Conservation (phyloP, 306 rosid species). For the Prosopis cineraria region DNA sequence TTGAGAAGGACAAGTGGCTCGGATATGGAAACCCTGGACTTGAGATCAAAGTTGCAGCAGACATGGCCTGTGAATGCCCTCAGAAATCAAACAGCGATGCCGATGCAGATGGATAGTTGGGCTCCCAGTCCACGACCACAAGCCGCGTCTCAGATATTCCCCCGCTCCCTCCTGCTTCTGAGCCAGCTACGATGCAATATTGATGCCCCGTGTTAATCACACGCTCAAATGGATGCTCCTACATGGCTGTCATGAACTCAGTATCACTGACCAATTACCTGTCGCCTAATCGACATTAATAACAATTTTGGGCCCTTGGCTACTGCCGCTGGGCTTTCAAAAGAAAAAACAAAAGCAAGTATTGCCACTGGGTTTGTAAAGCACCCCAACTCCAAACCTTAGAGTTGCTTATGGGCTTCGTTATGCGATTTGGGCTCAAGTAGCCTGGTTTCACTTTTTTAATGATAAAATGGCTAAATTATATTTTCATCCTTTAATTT, state of each 20-base stretch:
- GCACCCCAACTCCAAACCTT: background rate
- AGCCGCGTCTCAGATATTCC: slow-evolving; percentile 5
- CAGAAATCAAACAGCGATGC: background rate
- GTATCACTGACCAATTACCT: background rate
- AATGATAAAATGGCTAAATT: too few relatives aligned
- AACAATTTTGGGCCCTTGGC: background rate
- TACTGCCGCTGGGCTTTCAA: background rate
- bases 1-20: slow-evolving; percentile 15
- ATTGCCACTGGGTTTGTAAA: background rate
- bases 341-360: too few relatives aligned
- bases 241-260: background rate
- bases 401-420: background rate
- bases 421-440: background rate
- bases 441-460: background rate
- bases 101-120: background rate
- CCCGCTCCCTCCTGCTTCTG: background rate
- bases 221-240: background rate
- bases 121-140: background rate
- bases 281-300: background rate
- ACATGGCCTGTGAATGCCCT: slow-evolving; percentile 41
- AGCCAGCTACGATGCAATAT: background rate
- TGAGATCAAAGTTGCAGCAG: slow-evolving; percentile 35
- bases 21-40: slow-evolving; percentile 24
- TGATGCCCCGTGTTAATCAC: background rate
- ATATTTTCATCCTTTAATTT: too few relatives aligned